Conservation (phyloP, 1,284 basidiomycete genomes). For the Trichosporon faecale region DNA sequence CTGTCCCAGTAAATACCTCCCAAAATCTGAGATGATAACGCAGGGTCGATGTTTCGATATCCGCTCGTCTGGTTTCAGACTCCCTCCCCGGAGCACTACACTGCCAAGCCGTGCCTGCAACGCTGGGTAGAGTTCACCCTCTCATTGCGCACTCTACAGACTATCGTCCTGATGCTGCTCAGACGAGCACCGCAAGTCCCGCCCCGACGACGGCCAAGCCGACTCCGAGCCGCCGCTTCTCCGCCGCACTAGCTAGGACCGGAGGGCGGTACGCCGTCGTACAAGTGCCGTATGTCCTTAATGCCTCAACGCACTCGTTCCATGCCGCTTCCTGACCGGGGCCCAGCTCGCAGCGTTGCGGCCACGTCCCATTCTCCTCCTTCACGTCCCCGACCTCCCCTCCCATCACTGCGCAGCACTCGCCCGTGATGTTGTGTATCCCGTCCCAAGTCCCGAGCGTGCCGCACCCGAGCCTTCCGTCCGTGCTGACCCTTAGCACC, state of each 20-base stretch:
- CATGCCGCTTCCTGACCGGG: background rate
- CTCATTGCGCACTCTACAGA: no score
- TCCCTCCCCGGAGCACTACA: no score
- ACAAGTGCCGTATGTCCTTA: background rate
- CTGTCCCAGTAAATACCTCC: no score
- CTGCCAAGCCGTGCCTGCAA: no score
- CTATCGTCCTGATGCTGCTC: no score
- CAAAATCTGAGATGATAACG: no score
- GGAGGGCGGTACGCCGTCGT: background rate
- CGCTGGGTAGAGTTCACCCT: no score
- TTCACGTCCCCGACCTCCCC: background rate
- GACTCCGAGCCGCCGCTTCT: background rate
- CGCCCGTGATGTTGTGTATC: background rate
- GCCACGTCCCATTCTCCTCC: background rate
- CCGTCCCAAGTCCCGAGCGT: background rate
- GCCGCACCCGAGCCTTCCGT: background rate
- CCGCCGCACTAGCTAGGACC: background rate
- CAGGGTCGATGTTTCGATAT: no score
- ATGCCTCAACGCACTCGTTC: background rate
- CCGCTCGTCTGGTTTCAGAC: no score
- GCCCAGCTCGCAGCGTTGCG: background rate
- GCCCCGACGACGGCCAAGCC: background rate
- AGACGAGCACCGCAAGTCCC: background rate
- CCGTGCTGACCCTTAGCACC: background rate
- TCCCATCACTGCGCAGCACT: background rate